Evolutionary conservation across 768 basidiomycete genomes (phyloP).

Genomic region (Suillus alpinus): DNA sequence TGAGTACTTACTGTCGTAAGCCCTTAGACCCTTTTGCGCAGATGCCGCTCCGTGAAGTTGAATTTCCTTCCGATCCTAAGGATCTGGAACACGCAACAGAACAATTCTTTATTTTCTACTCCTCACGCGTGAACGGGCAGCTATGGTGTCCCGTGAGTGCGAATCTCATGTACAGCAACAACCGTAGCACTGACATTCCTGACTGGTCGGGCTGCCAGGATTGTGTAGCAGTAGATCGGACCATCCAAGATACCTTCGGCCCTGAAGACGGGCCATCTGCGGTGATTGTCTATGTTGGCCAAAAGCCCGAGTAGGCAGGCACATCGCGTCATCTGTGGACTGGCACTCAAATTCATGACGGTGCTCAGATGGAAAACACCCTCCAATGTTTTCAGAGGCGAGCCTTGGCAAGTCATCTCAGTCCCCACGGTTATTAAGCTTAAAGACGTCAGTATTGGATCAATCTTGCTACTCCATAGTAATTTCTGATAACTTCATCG

Average conservation of each 20-base stretch:
- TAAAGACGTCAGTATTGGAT: slow-evolving; percentile 44
- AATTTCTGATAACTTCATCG: background rate
- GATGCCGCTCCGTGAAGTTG: slow-evolving; percentile 54
- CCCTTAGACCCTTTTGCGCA: background rate
- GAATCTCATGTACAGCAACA: background rate
- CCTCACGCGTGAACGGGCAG: slow-evolving; percentile 57
- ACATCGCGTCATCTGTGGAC: background rate
- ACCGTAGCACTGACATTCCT: background rate
- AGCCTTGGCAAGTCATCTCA: slow-evolving; percentile 56
- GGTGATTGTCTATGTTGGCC: slow-evolving; percentile 67
- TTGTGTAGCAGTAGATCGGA: slow-evolving; percentile 57
- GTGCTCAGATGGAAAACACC: slow-evolving; percentile 63
- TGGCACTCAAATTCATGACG: background rate
- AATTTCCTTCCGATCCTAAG: slow-evolving; percentile 32
- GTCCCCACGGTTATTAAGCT: slow-evolving; percentile 70
- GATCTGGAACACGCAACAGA: slow-evolving; percentile 43
- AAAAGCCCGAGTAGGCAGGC: slow-evolving; percentile 53
- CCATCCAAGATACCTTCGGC: slow-evolving; percentile 51
- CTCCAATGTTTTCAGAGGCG: slow-evolving; percentile 55
- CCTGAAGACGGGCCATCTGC: slow-evolving; percentile 45
- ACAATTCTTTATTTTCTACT: slow-evolving; percentile 65
- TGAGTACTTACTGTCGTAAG: too few relatives aligned
- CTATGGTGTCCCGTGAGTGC: slow-evolving; percentile 70
- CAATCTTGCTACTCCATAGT: background rate
- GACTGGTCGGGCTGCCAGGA: slow-evolving; percentile 44